phyloP scores from a whole-genome alignment of 2,329 filamentous ascomycete species.

The Xylaria sp. region DNA sequence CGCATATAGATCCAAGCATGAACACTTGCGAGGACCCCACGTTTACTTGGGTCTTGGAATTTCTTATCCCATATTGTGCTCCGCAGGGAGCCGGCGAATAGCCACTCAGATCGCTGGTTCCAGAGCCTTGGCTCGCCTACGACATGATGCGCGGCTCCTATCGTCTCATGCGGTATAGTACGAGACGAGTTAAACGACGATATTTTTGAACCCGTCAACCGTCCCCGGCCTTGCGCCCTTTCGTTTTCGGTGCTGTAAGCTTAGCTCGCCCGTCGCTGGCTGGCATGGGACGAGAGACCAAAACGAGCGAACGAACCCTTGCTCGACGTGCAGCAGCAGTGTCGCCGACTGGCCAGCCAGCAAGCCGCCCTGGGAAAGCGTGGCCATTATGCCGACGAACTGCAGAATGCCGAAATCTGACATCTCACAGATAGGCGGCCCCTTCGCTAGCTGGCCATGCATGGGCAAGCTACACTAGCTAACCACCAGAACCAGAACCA shows the following conservation, averaged over 20 bases:
- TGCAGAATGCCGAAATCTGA: slow-evolving; percentile 24
- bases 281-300: neutral
- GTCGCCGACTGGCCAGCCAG: neutral
- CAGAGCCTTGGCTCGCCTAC: slow-evolving; percentile 25
- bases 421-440: slow-evolving; percentile 20
- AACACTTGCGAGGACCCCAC: slow-evolving; percentile 9
- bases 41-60: neutral
- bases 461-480: neutral
- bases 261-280: neutral
- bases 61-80: slow-evolving; percentile 6
- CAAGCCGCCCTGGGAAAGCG: neutral
- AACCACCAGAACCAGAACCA: no score
- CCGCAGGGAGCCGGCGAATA: slow-evolving; percentile 2
- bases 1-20: neutral
- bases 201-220: no score
- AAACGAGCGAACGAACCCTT: neutral
- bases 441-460: slow-evolving; percentile 10
- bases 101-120: slow-evolving; percentile 11
- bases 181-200: no score
- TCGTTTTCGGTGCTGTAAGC: neutral
- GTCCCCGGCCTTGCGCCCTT: neutral
- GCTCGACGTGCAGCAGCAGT: neutral
- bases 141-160: slow-evolving; percentile 14
- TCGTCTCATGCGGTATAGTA: slow-evolving; percentile 1
- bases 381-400: neutral